Percentiles rank a stretch among this genome's conserved stretches.
These are phyloP conservation scores for Naganishia kalamii DNA, from an alignment of 768 basidiomycete genomes.

Conservation along the genomic window DNA sequence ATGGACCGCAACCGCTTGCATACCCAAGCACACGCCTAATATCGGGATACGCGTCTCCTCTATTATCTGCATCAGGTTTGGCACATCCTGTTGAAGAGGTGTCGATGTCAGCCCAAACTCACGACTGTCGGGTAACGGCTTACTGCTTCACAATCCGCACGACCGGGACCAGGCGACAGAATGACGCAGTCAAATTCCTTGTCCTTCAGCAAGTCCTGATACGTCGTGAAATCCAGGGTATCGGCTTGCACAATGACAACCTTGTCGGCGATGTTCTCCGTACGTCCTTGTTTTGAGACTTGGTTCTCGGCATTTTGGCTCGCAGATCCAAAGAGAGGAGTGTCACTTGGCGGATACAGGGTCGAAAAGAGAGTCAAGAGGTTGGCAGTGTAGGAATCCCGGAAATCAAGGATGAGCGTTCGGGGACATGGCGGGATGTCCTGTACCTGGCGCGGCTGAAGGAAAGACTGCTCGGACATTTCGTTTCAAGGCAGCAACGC, in stretches of 20 bases:
- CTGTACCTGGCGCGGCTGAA: no score
- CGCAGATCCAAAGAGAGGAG: neutral
- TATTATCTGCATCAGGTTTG: constrained; percentile 38
- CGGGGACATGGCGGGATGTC: constrained; percentile 35
- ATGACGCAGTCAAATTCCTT: constrained; percentile 44
- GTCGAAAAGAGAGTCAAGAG: constrained; percentile 45
- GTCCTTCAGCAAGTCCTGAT: neutral
- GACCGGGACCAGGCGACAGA: constrained; percentile 47
- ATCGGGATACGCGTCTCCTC: constrained; percentile 28
- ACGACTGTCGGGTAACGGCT: neutral
- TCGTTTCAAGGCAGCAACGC: no score
- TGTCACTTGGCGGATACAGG: constrained; percentile 28
- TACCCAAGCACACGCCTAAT: constrained; percentile 43
- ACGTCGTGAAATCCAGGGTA: constrained; percentile 29
- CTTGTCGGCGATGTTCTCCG: constrained; percentile 23
- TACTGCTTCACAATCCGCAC: constrained; percentile 39
- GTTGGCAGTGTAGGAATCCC: constrained; percentile 48
- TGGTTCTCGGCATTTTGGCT: neutral
- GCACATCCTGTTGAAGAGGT: constrained; percentile 33
- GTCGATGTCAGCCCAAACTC: neutral
- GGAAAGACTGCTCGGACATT: no score
- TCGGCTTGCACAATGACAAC: constrained; percentile 44
- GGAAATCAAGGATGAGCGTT: constrained; percentile 46
- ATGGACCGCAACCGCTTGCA: constrained; percentile 44
- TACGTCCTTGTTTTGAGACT: neutral